Conservation (phyloP, 1,284 basidiomycete genomes). For the Cystobasidiaceae sp. region DNA sequence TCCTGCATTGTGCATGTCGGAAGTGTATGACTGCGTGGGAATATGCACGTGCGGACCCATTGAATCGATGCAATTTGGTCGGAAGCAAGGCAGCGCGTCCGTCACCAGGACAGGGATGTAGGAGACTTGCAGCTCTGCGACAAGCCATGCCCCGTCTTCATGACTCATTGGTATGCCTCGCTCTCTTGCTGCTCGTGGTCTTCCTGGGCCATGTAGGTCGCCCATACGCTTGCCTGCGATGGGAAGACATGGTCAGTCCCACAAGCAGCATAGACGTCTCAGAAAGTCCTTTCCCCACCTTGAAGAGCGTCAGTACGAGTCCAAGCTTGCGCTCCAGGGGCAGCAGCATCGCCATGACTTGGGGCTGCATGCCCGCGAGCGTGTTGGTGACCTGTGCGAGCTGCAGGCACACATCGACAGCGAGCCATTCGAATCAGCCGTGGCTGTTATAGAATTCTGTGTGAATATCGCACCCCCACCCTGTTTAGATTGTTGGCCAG, state of each 20-base stretch:
- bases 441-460: constrained; percentile 49
- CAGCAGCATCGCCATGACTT: constrained; percentile 70
- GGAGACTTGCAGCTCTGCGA: too few relatives aligned
- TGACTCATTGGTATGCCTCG: neutral
- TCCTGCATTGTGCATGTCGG: too few relatives aligned
- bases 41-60: too few relatives aligned
- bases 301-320: constrained; percentile 69
- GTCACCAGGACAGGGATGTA: too few relatives aligned
- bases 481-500: constrained; percentile 63
- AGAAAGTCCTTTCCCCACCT: constrained; percentile 31
- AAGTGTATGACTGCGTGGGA: too few relatives aligned
- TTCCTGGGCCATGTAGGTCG: constrained; percentile 25
- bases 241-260: neutral
- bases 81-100: too few relatives aligned
- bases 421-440: constrained; percentile 40
- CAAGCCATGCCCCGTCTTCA: too few relatives aligned
- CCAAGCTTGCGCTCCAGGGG: constrained; percentile 91
- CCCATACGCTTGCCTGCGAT: constrained; percentile 18
- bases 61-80: neutral
- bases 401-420: constrained; percentile 45
- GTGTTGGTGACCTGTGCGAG: constrained; percentile 46
- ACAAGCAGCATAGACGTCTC: neutral
- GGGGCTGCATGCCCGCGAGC: constrained; percentile 63
- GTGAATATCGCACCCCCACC: constrained; percentile 50
- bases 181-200: constrained; percentile 11